These are phyloP conservation scores for Trametes sp. DNA, from an alignment of 1,284 basidiomycete species.

Conservation along the genomic window DNA sequence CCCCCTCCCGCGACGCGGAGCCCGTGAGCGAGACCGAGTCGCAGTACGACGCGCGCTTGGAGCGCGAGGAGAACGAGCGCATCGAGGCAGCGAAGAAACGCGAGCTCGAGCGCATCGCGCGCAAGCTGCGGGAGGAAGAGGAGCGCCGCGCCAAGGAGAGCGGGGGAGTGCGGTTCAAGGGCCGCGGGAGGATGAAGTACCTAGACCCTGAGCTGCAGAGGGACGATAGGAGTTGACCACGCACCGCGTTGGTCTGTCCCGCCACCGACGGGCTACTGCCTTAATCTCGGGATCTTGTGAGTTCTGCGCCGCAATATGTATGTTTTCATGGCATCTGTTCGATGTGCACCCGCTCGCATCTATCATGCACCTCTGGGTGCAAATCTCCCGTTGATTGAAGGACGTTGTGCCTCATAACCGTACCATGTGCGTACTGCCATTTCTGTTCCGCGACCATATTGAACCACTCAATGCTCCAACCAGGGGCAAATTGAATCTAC, in stretches of 20 bases:
- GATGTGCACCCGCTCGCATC: neutral
- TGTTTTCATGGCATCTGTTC: neutral
- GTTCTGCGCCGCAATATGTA: neutral
- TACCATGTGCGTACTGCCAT: neutral
- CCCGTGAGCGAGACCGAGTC: slow-evolving; percentile 63
- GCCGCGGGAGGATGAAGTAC: slow-evolving; percentile 74
- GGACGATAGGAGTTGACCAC: slow-evolving; percentile 20
- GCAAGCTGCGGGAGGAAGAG: slow-evolving; percentile 47
- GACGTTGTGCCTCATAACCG: no score
- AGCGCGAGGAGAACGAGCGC: slow-evolving; percentile 73
- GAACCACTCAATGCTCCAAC: no score
- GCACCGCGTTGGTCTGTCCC: neutral
- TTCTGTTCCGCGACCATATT: no score
- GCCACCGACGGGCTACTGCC: no score
- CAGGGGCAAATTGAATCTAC: no score
- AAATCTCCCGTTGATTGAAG: neutral
- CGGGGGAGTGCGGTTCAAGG: slow-evolving; percentile 69
- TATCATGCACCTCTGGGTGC: neutral
- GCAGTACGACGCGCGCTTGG: slow-evolving; percentile 76
- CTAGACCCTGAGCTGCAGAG: slow-evolving; percentile 62
- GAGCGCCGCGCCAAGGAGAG: slow-evolving; percentile 39
- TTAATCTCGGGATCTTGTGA: neutral
- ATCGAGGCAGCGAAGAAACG: slow-evolving; percentile 53
- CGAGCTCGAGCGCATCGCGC: slow-evolving; percentile 59
- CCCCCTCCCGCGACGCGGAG: slow-evolving; percentile 15